Base-by-base conservation (phyloP, 768 basidiomycete genomes). In the Holtermanniella nyarrowii region DNA sequence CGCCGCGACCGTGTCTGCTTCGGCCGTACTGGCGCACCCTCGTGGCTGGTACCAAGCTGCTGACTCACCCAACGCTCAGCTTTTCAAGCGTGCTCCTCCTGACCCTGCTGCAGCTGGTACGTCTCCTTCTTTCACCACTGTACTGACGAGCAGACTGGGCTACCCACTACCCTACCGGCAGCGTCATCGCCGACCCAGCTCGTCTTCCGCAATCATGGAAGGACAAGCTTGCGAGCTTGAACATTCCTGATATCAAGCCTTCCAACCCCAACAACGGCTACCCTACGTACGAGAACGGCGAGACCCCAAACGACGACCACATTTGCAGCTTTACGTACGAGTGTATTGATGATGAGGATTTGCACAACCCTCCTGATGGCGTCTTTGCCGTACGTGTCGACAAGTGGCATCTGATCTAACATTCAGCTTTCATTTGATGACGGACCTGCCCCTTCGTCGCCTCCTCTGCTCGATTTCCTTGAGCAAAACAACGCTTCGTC, bases 241-340 rank as follows among this genome's bases (percentile, higher is more conserved):
- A 78, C 57, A 85, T 93, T 48, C 89, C 90, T 0, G 67, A 80
- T 56, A 74, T 89, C 52, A 79, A 82, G 1, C 57, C 71, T 16
- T 73, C 84, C 3, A 74, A 73, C 5, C 56, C 65, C 2, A 68
- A 54, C 26, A 63, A 59, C 47, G 70, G 67, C n/a, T 63, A 66
- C 27, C 68, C 70, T 1, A 50, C 57, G 2, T 74, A 70, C 54
- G 49, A 56, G 5, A 49, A 60, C 11, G 63, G 57, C 44, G 63
- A 78, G 26, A 26, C 41, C 10, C 55, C 55, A 5, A 62, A 56
- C 42, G 73, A 80, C 57, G 66, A 76, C 5, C 57, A 74, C 5
- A 77, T 93, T 55, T 93, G 88, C 73, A 88, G 87, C 1, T 77
- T 83, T 21, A 84, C 83, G 0, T 82, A 80, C 73, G 78, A 82